Base-by-base conservation (phyloP, 1,284 basidiomycete species). In the Malassezia brasiliensis region DNA sequence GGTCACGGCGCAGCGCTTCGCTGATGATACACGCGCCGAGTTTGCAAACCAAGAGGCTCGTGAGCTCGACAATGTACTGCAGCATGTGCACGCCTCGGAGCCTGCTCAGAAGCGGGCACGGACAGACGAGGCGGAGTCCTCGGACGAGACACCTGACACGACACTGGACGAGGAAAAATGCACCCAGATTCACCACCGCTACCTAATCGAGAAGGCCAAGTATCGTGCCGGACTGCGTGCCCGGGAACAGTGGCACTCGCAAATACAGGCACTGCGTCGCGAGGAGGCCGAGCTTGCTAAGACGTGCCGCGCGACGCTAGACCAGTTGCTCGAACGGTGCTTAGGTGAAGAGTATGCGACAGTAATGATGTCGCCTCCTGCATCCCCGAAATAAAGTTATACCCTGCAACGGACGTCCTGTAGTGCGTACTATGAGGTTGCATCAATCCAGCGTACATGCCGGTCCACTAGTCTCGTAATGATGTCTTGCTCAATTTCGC, bases 401-500 rank as follows among this genome's bases (percentile, higher is more conserved):
- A 37, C 46, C 30, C 31, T 47, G 17, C 25, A 9, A 15, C 11
- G 19, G 8, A 34, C n/a, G 9, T 3, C 11, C 31, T 47, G n/a
- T 36, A 31, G 12, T n/a, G 20, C 17, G 15, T 35, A 28, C 17
- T 42, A 42, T 42, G 40, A 11, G 11, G 20, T 5, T 12, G 9
- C 15, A 5, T 47, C 10, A 20, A 81, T 78, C 89, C 90, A 96
- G 36, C 69, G 75, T 10, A 79, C 76, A 76, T 98, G 93, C 64
- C 87, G 79, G 60, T 75, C 77, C 5, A 86, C 81, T 49, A 96
- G 77, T 70, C 88, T 85, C 1, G 69, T 74, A 1, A 96, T 79
- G 60, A 98, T 96, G 56, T 90, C 84, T 72, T 93, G 87, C 74
- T 98, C 93, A 48, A 96, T 93, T 78, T 96, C 75, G 34, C 59